Conservation (phyloP, 2,329 filamentous ascomycete genomes). For the Diplodia sapinea region DNA sequence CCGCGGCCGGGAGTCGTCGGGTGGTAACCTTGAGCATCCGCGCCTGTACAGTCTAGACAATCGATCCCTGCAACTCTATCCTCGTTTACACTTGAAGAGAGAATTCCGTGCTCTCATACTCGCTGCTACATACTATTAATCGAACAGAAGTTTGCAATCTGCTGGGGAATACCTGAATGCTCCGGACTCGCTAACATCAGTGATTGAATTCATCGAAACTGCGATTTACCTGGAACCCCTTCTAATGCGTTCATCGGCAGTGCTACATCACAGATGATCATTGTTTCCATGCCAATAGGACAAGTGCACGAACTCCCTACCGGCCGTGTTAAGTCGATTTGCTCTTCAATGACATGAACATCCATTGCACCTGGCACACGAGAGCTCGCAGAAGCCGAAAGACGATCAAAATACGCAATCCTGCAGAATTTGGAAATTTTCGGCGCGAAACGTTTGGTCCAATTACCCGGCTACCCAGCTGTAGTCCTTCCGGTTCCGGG, state of each 20-base stretch:
- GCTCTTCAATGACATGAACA: neutral
- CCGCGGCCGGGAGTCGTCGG: slow-evolving; percentile 10
- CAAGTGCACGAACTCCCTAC: neutral
- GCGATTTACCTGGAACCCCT: neutral
- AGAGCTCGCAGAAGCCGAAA: neutral
- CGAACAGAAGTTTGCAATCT: neutral
- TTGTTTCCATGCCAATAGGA: neutral
- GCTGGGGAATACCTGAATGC: neutral
- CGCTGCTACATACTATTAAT: neutral
- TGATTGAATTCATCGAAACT: neutral
- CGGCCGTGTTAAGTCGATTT: neutral
- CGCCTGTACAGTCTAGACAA: slow-evolving; percentile 31
- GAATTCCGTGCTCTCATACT: neutral
- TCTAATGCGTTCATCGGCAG: neutral
- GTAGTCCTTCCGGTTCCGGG: neutral
- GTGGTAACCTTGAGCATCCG: slow-evolving; percentile 26
- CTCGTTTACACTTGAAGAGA: neutral
- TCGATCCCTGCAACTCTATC: slow-evolving; percentile 21
- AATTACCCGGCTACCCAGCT: neutral
- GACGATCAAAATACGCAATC: neutral
- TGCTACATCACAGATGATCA: neutral
- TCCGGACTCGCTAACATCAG: neutral
- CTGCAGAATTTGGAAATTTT: neutral
- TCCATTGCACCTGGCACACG: neutral
- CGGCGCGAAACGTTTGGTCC: neutral